A percentile compares a stretch with the other conserved stretches of the same genome.
Evolutionary conservation across 2,329 filamentous ascomycete species (phyloP).

Genomic region (Dichotomopilus funicola): DNA sequence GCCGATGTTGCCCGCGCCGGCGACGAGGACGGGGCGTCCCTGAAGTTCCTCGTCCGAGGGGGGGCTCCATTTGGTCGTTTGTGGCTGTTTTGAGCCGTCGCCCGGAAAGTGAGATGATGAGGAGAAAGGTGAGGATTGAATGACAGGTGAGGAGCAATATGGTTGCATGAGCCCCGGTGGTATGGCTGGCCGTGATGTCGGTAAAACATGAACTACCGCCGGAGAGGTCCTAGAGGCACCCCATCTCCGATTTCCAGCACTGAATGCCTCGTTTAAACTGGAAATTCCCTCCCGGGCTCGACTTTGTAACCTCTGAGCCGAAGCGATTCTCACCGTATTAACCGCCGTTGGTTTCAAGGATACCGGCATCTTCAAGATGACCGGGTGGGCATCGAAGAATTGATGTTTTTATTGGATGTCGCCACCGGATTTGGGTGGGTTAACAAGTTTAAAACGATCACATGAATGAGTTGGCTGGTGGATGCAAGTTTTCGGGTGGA

Average conservation of each 20-base stretch:
- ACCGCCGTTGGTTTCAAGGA: not conserved
- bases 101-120: not conserved
- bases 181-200: not conserved
- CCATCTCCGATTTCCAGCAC: too few relatives aligned
- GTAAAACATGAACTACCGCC: too few relatives aligned
- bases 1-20: slow-evolving; percentile 37
- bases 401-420: not conserved
- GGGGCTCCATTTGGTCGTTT: slow-evolving; percentile 20
- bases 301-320: too few relatives aligned
- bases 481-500: not conserved
- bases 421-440: not conserved
- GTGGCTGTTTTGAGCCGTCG: not conserved
- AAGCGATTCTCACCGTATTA: not conserved
- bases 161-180: not conserved
- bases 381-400: not conserved
- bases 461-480: too few relatives aligned
- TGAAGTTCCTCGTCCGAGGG: slow-evolving; percentile 26
- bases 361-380: not conserved
- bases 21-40: slow-evolving; percentile 33
- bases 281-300: too few relatives aligned
- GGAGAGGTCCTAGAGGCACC: too few relatives aligned
- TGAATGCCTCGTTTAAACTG: too few relatives aligned
- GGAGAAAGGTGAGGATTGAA: slow-evolving; percentile 1
- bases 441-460: not conserved
- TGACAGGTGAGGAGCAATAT: not conserved